A percentile compares a stretch with the other conserved stretches of the same genome.
Conservation (phyloP, 2,329 filamentous ascomycete species). For the Epichloe bromicola region DNA sequence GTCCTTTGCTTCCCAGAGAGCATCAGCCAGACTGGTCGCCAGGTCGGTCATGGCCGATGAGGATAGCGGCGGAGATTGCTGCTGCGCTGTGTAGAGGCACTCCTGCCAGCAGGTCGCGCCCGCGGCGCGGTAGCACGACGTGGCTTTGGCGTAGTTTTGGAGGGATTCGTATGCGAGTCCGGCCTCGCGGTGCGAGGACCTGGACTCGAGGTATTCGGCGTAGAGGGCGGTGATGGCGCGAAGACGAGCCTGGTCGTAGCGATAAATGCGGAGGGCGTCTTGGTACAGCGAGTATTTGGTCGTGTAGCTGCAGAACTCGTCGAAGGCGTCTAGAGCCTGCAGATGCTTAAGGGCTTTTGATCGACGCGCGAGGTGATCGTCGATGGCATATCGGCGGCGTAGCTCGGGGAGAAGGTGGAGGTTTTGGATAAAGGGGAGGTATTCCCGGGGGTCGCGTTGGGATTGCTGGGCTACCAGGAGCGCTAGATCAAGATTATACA, state of each 20-base stretch:
- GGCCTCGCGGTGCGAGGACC: conserved; percentile 71
- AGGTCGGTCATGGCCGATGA: conserved; percentile 49
- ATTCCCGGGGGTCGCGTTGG: conserved; percentile 89
- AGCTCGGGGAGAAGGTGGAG: conserved; percentile 61
- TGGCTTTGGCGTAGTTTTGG: conserved; percentile 58
- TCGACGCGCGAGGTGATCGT: conserved; percentile 69
- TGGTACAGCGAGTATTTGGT: conserved; percentile 70
- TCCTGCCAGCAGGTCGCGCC: conserved; percentile 76
- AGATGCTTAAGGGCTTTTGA: conserved; percentile 69
- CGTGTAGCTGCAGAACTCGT: conserved; percentile 66
- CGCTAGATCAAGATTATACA: conserved; percentile 85
- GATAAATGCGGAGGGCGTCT: conserved; percentile 65
- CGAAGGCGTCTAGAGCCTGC: conserved; percentile 58
- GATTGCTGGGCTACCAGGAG: conserved; percentile 89
- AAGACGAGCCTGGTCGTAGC: conserved; percentile 60
- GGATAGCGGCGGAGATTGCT: conserved; percentile 47
- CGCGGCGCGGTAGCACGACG: conserved; percentile 69
- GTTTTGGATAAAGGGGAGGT: conserved; percentile 84
- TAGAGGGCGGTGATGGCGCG: conserved; percentile 62
- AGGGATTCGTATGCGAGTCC: conserved; percentile 87
- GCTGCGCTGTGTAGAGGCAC: conserved; percentile 67
- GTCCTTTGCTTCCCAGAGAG: conserved; percentile 72
- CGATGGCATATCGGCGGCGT: conserved; percentile 70
- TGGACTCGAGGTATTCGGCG: conserved; percentile 61
- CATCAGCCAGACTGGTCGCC: conserved; percentile 63